Evolutionary conservation across 2,329 filamentous ascomycete genomes (phyloP), one percentile per base, ranked within the genome.

Genomic region (Neonectria faginata): DNA sequence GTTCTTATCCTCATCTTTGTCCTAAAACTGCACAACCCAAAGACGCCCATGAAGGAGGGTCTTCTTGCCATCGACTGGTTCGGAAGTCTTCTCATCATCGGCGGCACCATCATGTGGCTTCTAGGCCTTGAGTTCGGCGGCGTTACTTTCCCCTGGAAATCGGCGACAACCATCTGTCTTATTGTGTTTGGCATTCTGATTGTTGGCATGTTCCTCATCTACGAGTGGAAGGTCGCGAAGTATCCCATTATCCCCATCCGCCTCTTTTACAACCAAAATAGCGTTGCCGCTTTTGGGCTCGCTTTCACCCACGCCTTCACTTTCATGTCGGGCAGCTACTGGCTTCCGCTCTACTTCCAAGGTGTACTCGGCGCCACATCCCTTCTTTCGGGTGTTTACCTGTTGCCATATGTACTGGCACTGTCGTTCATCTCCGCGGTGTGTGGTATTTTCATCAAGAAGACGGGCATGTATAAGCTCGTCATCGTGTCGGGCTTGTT

Each of bases 41-140:
- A 84, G 59, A 92, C 91, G 0, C 85, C 88, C 0, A 75, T 92
- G 11, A 78, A 82, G 56, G 77, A 89, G 55, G 91, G 91, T 0
- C 79, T 93, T 5, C 83, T 86, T 33, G 89, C 90, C 18, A 83
- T 89, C 50, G 87, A 89, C 77, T 89, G 86, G 86, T 66, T 81
- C 0, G 86, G 86, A 39, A 85, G 82, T 61, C 14, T 85, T 5
- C 78, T 85, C 31, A 88, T 97, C 75, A 86, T 94, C 25, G 91
- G 91, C 45, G 92, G 91, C 20, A 94, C 92, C 0, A 83, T 97
- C 20, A 95, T 97, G 92, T 84, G 97, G 68, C 87, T 97, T 4
- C 88, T 97, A 45, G 94, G 93, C 0, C 86, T 97, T 11, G 91
- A 97, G 74, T 93, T 95, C 66, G 94, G 94, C 59, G 94, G 93